Evolutionary conservation across 495 filamentous ascomycete genomes (phyloP), one percentile per base, ranked within the genome.

Genomic region (Hypoxylon fragiforme): DNA sequence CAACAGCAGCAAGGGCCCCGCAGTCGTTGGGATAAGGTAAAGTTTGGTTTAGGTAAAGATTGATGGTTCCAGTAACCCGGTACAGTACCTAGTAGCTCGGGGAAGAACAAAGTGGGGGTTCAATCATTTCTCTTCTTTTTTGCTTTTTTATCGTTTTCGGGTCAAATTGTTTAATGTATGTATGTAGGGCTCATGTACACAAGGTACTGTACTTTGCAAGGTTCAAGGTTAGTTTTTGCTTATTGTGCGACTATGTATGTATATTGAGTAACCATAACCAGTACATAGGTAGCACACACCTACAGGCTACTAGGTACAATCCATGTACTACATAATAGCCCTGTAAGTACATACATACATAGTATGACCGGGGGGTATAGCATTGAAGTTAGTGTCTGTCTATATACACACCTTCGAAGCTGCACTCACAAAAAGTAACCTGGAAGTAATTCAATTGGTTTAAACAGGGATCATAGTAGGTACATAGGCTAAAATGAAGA

Each of bases 21-120:
- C 39, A 47, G 57, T 61, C 57, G 57, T 61, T 48, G 18, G 57
- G 57, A 61, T 61, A 61, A 61, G 51, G 57, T 61, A 50, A 39
- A 20, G 44, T 20, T 47, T 37, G 13, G 34, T 3, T 16, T 40
- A 42, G 45, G 36, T 49, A 46, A 41, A 54, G 24, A 28, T 28
- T 28, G 24, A 28, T 28, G 51, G 51, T 61, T 46, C 57, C 57
- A 61, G 57, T 43, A 61, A 61, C 57, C 57, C 42, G 57, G 57
- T 61, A 56, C 43, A 43, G 35, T 21, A 35, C 6, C 9, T 28
- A 9, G 4, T 4, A 28, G 9, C 4, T 28, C 9, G 24, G 4
- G 24, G 12, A 35, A 35, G 3, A 16, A 18, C 34, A 2, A 18
- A n/a, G 4, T 13, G 12, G 13, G 16, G 37, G 16, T 40, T 40